Conservation (phyloP, 139 green algal genomes). For the Micromonas commoda region DNA sequence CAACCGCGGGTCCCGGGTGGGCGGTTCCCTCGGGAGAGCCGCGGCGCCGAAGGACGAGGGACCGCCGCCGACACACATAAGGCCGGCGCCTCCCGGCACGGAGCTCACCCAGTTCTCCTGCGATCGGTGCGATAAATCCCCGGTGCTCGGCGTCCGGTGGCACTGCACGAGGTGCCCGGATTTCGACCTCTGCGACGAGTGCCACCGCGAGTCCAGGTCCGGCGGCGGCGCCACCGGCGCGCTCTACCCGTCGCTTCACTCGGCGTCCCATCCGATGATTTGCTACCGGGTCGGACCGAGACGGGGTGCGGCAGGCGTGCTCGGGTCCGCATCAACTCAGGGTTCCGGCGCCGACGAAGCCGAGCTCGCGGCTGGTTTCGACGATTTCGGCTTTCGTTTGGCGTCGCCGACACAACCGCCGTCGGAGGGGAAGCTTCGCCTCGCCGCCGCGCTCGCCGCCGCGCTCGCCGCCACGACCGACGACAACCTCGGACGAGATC, state of each 20-base stretch:
- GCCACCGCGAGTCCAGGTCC: too few relatives aligned
- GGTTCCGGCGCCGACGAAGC: too few relatives aligned
- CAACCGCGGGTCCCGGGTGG: too few relatives aligned
- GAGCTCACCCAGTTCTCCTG: conserved; percentile 25
- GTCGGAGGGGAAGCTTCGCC: background rate
- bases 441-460: background rate
- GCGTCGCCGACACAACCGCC: too few relatives aligned
- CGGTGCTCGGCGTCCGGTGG: conserved; percentile 37
- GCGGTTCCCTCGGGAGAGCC: too few relatives aligned
- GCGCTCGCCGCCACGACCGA: background rate
- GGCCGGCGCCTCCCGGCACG: background rate
- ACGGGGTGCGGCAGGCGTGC: background rate
- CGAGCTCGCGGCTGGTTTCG: too few relatives aligned
- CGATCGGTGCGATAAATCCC: conserved; percentile 37
- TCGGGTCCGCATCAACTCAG: too few relatives aligned
- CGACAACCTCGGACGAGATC: background rate
- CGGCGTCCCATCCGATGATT: background rate
- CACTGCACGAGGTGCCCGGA: conserved; percentile 41
- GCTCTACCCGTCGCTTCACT: background rate
- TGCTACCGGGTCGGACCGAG: background rate
- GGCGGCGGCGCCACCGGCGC: background rate
- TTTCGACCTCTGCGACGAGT: conserved; percentile 42
- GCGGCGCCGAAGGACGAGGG: too few relatives aligned
- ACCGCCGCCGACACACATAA: background rate
- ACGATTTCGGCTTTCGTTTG: too few relatives aligned